phyloP scores from a whole-genome alignment of 352 stramenopile species.

The Pythium angustatum region DNA sequence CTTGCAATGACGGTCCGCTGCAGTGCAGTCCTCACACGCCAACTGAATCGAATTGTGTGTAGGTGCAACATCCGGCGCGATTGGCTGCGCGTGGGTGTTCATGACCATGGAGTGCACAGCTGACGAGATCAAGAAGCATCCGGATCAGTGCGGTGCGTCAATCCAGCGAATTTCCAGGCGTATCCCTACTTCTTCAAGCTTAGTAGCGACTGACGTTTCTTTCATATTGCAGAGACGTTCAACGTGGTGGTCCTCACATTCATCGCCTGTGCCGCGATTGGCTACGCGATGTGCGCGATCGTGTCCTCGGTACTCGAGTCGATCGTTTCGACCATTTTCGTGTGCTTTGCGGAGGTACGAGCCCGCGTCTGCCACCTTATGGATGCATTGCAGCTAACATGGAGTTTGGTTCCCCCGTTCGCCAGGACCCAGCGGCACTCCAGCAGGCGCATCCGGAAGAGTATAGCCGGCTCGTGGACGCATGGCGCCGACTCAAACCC shows the following conservation, averaged over 20 bases:
- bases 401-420: not conserved
- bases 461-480: conserved; percentile 65
- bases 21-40: no score
- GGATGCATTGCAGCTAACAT: conserved; percentile 1
- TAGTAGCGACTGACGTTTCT: no score
- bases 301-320: conserved; percentile 84
- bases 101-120: conserved; percentile 67
- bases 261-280: conserved; percentile 64
- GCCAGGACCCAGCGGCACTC: conserved; percentile 67
- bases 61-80: conserved; percentile 71
- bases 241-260: conserved; percentile 83
- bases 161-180: no score
- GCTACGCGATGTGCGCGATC: conserved; percentile 85
- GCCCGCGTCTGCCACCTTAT: not conserved
- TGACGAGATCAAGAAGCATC: conserved; percentile 40
- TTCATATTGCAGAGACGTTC: conserved; percentile 86
- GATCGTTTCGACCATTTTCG: conserved; percentile 85
- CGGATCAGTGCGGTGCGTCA: conserved; percentile 62
- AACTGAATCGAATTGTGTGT: not conserved
- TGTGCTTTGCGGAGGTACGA: conserved; percentile 86
- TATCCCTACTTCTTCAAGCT: no score
- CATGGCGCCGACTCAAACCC: conserved; percentile 71
- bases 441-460: conserved; percentile 73
- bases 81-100: conserved; percentile 74
- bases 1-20: not conserved